Evolutionary conservation across 805 yeast genomes (phyloP), one percentile per base, ranked within the genome.

Genomic region (Metschnikowia reukaufii): DNA sequence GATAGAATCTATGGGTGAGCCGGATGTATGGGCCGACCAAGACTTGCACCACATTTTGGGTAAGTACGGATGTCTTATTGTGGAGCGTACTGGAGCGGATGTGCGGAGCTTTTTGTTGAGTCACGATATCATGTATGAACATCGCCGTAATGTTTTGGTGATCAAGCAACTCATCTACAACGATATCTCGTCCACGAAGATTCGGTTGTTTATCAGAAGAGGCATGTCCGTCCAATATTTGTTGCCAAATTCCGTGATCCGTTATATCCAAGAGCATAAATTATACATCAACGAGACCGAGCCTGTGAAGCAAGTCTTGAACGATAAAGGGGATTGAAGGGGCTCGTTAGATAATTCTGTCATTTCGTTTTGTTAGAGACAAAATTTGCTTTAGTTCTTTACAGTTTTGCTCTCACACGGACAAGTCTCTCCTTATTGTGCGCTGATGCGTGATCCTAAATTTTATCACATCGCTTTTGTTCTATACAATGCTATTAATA

Each of bases 1-100:
- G 57, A 94, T 94, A 44, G 99, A 94, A 66, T 84, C 95, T 36
- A 94, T 94, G 98, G 99, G 99, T n/a, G 99, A 94, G 67, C 98
- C 99, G 18, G 94, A 92, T 60, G 99, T 94, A 32, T 94, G 99
- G 99, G 96, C 96, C 1, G 98, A 92, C 64, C 85, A 79, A 48
- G 99, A 94, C 67, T 74, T 94, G 59, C 96, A 90, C 60, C 99
- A 94, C 64, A 94, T 94, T 39, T 75, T 94, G 56, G 99, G 99
- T 21, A 84, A 87, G 51, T 94, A 94, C 66, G 99, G 99, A 2
- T 94, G 99, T 70, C 72, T 94, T 52, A 94, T 94, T 41, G 97
- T 94, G 18, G 99, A 94, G 72, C 78, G 99, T 57, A 92, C 99
- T 0, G 99, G 99, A 5, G 77, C 94, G 8, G 99, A 94, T 68